These are phyloP conservation scores for Xerocomellus chrysenteron DNA, from an alignment of 768 basidiomycete species.

Conservation along the genomic window DNA sequence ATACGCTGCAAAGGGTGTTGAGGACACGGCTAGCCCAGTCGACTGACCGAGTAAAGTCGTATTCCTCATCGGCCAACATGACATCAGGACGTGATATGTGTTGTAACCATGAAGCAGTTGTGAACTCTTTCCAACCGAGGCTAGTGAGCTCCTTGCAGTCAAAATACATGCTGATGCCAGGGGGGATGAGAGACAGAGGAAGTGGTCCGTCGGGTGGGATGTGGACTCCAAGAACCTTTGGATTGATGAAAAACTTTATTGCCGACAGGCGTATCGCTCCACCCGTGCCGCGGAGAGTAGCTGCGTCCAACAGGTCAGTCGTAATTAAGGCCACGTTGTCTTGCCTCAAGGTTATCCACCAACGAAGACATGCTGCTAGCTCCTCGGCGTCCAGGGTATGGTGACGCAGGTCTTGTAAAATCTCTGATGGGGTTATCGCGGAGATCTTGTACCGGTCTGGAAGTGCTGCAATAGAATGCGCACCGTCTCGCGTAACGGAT, in stretches of 20 bases:
- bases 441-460: slow-evolving; percentile 63
- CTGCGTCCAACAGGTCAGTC: slow-evolving; percentile 62
- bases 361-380: slow-evolving; percentile 74
- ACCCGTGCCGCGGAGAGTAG: slow-evolving; percentile 48
- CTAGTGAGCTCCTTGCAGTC: slow-evolving; percentile 46
- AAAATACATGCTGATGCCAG: slow-evolving; percentile 54
- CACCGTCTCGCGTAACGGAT: slow-evolving; percentile 49
- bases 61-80: slow-evolving; percentile 37
- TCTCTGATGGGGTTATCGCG: slow-evolving; percentile 72
- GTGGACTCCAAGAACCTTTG: slow-evolving; percentile 43
- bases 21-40: slow-evolving; percentile 80
- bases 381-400: slow-evolving; percentile 68
- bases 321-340: slow-evolving; percentile 19
- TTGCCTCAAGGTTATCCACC: slow-evolving; percentile 56
- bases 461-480: slow-evolving; percentile 57
- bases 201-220: slow-evolving; percentile 78
- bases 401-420: slow-evolving; percentile 66
- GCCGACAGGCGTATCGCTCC: slow-evolving; percentile 60
- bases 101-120: slow-evolving; percentile 68
- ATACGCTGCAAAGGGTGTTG: slow-evolving; percentile 57
- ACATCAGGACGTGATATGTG: slow-evolving; percentile 55
- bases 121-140: slow-evolving; percentile 78
- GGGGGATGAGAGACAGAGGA: slow-evolving; percentile 52
- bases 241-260: slow-evolving; percentile 68
- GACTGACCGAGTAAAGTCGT: slow-evolving; percentile 62